phyloP scores from a whole-genome alignment of 2,329 filamentous ascomycete genomes.

The Didymella glomerata region DNA sequence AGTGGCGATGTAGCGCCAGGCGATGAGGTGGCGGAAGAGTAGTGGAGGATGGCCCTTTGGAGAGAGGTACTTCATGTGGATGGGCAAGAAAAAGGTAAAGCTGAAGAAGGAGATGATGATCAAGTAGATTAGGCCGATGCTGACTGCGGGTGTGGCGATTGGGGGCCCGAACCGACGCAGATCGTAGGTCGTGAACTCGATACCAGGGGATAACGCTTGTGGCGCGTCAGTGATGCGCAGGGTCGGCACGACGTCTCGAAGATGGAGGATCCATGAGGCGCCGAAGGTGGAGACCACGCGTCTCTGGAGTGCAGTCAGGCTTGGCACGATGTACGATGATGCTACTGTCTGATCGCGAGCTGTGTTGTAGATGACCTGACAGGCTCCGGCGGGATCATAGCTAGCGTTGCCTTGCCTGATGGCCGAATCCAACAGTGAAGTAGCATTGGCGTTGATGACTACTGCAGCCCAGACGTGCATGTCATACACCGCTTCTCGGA shows the following conservation, averaged over 20 bases:
- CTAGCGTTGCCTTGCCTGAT: constrained; percentile 62
- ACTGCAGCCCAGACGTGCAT: constrained; percentile 67
- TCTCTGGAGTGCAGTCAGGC: constrained; percentile 57
- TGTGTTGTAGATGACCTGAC: constrained; percentile 65
- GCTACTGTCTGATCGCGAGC: constrained; percentile 65
- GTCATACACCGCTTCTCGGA: constrained; percentile 67
- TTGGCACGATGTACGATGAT: constrained; percentile 62
- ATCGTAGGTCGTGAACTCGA: constrained; percentile 65
- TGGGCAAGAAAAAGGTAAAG: constrained; percentile 70
- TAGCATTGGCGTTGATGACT: constrained; percentile 70
- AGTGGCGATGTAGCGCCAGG: constrained; percentile 66
- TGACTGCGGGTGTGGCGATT: constrained; percentile 64
- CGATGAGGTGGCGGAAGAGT: constrained; percentile 64
- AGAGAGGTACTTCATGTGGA: constrained; percentile 66
- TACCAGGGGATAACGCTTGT: constrained; percentile 64
- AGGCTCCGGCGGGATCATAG: constrained; percentile 68
- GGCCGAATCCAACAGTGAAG: constrained; percentile 63
- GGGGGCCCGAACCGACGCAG: constrained; percentile 67
- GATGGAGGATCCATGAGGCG: constrained; percentile 48
- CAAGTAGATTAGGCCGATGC: constrained; percentile 70
- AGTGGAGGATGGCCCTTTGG: constrained; percentile 65
- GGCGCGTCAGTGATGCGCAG: constrained; percentile 56
- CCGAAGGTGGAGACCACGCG: constrained; percentile 60
- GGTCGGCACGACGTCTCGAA: constrained; percentile 21
- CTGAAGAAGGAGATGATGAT: constrained; percentile 74